phyloP scores from a whole-genome alignment of 352 stramenopile genomes.

The Pythium coloratum region DNA sequence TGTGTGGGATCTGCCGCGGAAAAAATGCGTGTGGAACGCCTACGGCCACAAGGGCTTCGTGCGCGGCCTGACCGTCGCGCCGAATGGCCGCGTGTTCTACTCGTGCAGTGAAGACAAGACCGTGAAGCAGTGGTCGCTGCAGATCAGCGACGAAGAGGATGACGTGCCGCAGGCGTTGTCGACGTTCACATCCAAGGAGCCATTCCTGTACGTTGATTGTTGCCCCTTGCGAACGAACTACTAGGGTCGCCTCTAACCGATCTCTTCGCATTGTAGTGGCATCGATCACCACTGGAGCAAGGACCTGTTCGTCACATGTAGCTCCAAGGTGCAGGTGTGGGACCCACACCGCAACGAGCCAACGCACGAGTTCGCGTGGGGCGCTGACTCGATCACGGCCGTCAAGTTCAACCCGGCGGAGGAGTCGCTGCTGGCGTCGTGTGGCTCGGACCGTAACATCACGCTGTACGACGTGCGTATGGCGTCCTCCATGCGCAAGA shows the following conservation, averaged over 20 bases:
- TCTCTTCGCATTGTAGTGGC: constrained; percentile 58
- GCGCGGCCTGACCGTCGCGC: constrained; percentile 85
- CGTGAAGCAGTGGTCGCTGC: constrained; percentile 91
- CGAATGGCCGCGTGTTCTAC: constrained; percentile 87
- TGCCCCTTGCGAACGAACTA: neutral
- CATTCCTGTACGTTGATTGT: constrained; percentile 60
- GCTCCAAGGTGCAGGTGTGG: constrained; percentile 96
- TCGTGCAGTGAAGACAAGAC: constrained; percentile 95
- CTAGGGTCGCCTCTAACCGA: neutral
- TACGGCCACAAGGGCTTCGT: constrained; percentile 95
- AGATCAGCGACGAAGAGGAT: constrained; percentile 69
- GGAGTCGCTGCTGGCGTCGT: constrained; percentile 94
- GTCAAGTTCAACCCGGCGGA: constrained; percentile 97
- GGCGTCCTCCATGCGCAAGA: constrained; percentile 95
- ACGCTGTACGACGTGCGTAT: constrained; percentile 94
- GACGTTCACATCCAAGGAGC: constrained; percentile 85
- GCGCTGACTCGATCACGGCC: constrained; percentile 95
- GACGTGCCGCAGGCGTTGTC: constrained; percentile 67
- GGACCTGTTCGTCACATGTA: constrained; percentile 91
- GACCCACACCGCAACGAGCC: constrained; percentile 91
- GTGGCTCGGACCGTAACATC: constrained; percentile 91
- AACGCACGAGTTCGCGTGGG: constrained; percentile 92
- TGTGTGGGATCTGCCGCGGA: constrained; percentile 96
- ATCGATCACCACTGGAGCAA: constrained; percentile 98
- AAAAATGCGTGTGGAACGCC: constrained; percentile 92